Conservation (phyloP, 2,329 filamentous ascomycete genomes). For the Penicillium sp. region DNA sequence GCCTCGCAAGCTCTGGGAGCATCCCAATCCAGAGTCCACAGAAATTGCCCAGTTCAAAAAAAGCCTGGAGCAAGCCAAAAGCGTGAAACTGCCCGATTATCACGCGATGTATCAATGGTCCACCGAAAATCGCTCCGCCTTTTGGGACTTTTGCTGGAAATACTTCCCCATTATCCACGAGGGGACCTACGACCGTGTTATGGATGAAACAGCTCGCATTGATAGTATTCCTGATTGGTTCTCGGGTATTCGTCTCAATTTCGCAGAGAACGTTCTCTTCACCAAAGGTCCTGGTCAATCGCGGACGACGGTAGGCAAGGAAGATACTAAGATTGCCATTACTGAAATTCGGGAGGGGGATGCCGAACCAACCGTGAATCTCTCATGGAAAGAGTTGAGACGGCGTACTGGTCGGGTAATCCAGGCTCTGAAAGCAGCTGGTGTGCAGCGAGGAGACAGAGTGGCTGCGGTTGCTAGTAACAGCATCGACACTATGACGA, state of each 20-base stretch:
- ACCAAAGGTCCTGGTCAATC: slow-evolving; percentile 44
- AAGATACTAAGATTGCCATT: slow-evolving; percentile 66
- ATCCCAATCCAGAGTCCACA: slow-evolving; percentile 60
- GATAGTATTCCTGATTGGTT: slow-evolving; percentile 75
- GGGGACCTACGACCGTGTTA: slow-evolving; percentile 57
- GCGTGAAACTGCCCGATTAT: slow-evolving; percentile 62
- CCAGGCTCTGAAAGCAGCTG: slow-evolving; percentile 63
- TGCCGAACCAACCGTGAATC: slow-evolving; percentile 37
- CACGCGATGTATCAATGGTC: slow-evolving; percentile 69
- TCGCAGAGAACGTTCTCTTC: slow-evolving; percentile 75
- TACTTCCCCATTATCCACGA: slow-evolving; percentile 61
- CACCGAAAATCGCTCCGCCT: slow-evolving; percentile 59
- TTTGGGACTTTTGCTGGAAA: slow-evolving; percentile 65
- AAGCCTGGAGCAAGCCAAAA: slow-evolving; percentile 58
- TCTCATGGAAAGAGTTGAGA: slow-evolving; percentile 68
- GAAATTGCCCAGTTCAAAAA: slow-evolving; percentile 68
- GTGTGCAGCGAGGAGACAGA: slow-evolving; percentile 68
- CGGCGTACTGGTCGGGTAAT: slow-evolving; percentile 57
- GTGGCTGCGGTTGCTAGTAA: slow-evolving; percentile 74
- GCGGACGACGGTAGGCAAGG: slow-evolving; percentile 59
- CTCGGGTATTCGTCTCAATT: slow-evolving; percentile 69
- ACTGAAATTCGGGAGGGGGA: slow-evolving; percentile 58
- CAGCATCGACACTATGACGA: slow-evolving; percentile 67
- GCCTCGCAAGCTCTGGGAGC: slow-evolving; percentile 67
- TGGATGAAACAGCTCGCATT: slow-evolving; percentile 69